These are phyloP conservation scores for Ophiostoma sp. DNA, from an alignment of 2,329 filamentous ascomycete genomes.

Conservation along the genomic window DNA sequence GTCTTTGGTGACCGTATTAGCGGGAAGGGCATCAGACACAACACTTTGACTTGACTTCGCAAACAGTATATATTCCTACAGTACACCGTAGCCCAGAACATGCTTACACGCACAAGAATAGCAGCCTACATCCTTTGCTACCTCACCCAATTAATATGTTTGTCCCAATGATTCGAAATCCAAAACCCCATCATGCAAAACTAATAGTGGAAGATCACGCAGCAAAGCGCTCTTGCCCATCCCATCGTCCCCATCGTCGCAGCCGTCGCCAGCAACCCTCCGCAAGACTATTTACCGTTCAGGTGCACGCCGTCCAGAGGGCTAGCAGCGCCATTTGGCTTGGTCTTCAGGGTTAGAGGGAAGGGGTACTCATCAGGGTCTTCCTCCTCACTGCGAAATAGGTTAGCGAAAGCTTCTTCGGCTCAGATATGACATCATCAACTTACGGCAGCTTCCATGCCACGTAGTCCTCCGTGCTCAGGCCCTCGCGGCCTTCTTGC, in stretches of 20 bases:
- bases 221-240: background rate
- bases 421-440: background rate
- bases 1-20: too few species aligned
- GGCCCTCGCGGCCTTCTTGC: conserved; percentile 86
- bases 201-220: background rate
- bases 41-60: background rate
- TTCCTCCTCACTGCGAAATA: conserved; percentile 68
- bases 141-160: background rate
- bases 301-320: conserved; percentile 40
- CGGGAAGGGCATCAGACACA: too few species aligned
- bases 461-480: conserved; percentile 96
- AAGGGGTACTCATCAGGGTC: conserved; percentile 69
- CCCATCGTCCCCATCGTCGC: background rate
- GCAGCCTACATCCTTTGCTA: background rate
- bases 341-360: conserved; percentile 52
- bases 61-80: background rate
- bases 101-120: background rate
- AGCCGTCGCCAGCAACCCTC: too few species aligned
- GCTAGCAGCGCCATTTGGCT: conserved; percentile 41
- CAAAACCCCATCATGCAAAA: background rate
- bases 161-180: background rate
- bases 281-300: conserved; percentile 36
- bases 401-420: background rate
- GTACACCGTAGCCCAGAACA: conserved; percentile 1
- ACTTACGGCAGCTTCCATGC: conserved; percentile 97